phyloP scores from a whole-genome alignment of 148 eudicot species.

The Talinum fruticosum region DNA sequence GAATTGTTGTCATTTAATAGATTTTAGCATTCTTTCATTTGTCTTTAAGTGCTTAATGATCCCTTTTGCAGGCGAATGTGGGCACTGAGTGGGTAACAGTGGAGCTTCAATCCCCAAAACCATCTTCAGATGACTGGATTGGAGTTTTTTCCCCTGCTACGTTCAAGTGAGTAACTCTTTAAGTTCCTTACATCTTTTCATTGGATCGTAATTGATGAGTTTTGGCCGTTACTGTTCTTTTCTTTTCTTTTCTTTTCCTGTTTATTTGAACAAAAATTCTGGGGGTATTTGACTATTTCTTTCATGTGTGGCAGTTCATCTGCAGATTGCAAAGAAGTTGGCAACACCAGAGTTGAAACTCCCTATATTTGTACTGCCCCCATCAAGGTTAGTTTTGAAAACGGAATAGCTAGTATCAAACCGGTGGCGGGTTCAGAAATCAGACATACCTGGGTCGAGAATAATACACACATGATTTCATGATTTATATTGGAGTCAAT shows the following conservation, averaged over 20 bases:
- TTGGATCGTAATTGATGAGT: neutral
- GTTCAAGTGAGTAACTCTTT: slow-evolving; percentile 43
- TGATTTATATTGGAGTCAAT: too few species aligned
- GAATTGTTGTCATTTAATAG: too few species aligned
- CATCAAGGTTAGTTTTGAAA: slow-evolving; percentile 25
- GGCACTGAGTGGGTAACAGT: slow-evolving; percentile 64
- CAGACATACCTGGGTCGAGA: too few species aligned
- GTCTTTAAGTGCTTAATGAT: too few species aligned
- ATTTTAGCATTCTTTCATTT: too few species aligned
- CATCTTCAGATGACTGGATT: slow-evolving; percentile 69
- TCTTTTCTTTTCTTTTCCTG: too few species aligned
- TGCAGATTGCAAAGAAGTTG: slow-evolving; percentile 19
- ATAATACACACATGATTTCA: too few species aligned
- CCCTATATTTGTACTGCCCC: slow-evolving; percentile 33
- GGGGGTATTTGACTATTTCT: too few species aligned
- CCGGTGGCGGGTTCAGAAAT: too few species aligned
- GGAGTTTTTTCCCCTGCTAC: slow-evolving; percentile 84
- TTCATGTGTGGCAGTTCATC: slow-evolving; percentile 35
- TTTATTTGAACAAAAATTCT: too few species aligned
- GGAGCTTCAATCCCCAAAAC: slow-evolving; percentile 37
- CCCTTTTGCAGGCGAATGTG: slow-evolving; percentile 45
- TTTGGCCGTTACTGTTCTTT: too few species aligned
- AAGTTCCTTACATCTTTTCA: too few species aligned
- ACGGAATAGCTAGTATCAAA: neutral
- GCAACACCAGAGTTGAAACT: slow-evolving; percentile 8